Evolutionary conservation across 257 asterid genomes (phyloP), one percentile per base, ranked within the genome.

Genomic region (Primulina huaijiensis): DNA sequence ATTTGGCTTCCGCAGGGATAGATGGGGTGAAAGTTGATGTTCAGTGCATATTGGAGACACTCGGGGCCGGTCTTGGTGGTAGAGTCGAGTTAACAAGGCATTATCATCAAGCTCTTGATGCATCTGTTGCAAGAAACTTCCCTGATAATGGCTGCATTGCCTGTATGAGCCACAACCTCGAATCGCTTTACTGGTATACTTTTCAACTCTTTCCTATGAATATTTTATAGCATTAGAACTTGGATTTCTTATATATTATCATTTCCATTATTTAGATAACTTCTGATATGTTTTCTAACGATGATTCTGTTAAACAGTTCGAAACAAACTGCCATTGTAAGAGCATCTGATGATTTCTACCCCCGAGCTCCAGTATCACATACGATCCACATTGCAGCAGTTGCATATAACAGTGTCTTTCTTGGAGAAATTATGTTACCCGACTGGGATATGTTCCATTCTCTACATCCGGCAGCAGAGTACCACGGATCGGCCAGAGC

Each of bases 361-460:
- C 97, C 95, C 0, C 72, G 92, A 9, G 90, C 85, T 75, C 95
- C 97, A 1, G 75, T 68, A 1, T 88, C 97, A 4, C 97, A 90
- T 75, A 90, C 96, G 2, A 90, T 90, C 76, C 96, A 90, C 82
- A 81, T 90, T 30, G 92, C 97, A 23, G 68, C 96, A 2, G 96
- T 90, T 37, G 90, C 97, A 4, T 90, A 90, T 67, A 90, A 88
- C 77, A 88, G 85, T 55, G 85, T 90, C 5, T 90, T 90, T 79
- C 77, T 88, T 0, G 95, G 96, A 64, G 97, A 90, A 74, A 38
- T 90, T 6, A 90, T 90, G 97, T 75, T 72, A 73, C 90, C 97
- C 46, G 97, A 90, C 74, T 88, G 97, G 97, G 97, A 90, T 58
- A 90, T 90, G 97, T 90, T 90, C 79, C 97, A 90, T 62, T 90